Conservation (phyloP, 768 basidiomycete genomes). For the Inosperma sp. region DNA sequence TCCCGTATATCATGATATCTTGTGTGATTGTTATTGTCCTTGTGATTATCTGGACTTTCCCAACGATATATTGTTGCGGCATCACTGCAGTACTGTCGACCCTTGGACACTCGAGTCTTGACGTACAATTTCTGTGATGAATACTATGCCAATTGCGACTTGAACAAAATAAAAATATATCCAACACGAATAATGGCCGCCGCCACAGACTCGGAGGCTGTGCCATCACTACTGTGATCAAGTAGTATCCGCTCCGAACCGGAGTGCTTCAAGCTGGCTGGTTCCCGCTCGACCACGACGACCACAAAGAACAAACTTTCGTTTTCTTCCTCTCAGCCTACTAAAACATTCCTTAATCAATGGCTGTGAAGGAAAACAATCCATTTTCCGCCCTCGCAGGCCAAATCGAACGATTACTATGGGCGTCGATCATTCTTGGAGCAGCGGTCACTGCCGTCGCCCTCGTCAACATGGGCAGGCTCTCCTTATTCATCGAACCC, state of each 20-base stretch:
- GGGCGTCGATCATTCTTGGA: conserved; percentile 20
- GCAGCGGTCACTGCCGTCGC: conserved; percentile 15
- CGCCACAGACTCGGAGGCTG: not conserved
- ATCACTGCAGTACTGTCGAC: too few species aligned
- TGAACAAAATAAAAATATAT: not conserved
- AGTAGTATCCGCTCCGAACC: not conserved
- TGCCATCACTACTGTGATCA: not conserved
- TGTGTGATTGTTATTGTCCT: too few species aligned
- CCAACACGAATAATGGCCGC: not conserved
- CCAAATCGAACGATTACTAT: conserved; percentile 20
- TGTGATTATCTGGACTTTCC: too few species aligned
- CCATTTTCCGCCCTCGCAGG: conserved; percentile 18
- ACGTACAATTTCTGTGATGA: not conserved
- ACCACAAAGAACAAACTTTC: not conserved
- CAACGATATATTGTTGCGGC: too few species aligned
- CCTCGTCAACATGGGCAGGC: conserved; percentile 22
- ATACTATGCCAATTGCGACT: not conserved
- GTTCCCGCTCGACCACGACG: conserved; percentile 11
- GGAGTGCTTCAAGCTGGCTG: conserved; percentile 3
- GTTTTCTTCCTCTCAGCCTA: not conserved
- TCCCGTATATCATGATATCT: too few species aligned
- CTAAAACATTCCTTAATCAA: not conserved
- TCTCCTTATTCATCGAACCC: conserved; percentile 21
- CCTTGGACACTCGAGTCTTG: too few species aligned
- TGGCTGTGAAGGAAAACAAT: conserved; percentile 16